phyloP scores from a whole-genome alignment of 306 rosid species.

The Vigna hirtella region DNA sequence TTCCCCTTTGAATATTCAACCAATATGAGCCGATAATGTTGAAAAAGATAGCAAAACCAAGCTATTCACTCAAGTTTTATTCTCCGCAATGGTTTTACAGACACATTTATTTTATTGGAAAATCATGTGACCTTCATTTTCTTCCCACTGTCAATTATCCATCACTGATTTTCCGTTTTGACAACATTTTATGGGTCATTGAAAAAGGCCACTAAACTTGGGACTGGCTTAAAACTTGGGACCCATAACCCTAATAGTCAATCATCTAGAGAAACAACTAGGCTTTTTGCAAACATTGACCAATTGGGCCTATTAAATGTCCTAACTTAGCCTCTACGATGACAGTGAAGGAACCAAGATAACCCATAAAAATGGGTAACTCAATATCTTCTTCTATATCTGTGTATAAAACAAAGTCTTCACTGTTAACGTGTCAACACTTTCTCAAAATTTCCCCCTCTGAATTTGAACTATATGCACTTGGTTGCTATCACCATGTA shows the following conservation, averaged over 20 bases:
- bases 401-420: too few species aligned
- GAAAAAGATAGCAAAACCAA: background rate
- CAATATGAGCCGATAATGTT: conserved; percentile 15
- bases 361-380: background rate
- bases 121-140: background rate
- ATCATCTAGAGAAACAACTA: background rate
- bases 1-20: conserved; percentile 15
- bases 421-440: too few species aligned
- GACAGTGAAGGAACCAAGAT: background rate
- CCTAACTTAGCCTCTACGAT: background rate
- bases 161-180: background rate
- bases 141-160: background rate
- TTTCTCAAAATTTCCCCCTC: too few species aligned
- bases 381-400: background rate
- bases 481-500: too few species aligned
- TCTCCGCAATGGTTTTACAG: too few species aligned
- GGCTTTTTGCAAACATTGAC: conserved; percentile 6
- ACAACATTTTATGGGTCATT: background rate
- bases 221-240: background rate
- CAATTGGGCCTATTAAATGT: conserved; percentile 9
- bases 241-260: background rate
- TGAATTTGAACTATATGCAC: too few species aligned
- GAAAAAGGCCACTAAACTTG: background rate
- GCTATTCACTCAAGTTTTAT: background rate
- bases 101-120: conserved; percentile 1